phyloP scores from a whole-genome alignment of 768 basidiomycete genomes.

The Psilocybe subaeruginosa region DNA sequence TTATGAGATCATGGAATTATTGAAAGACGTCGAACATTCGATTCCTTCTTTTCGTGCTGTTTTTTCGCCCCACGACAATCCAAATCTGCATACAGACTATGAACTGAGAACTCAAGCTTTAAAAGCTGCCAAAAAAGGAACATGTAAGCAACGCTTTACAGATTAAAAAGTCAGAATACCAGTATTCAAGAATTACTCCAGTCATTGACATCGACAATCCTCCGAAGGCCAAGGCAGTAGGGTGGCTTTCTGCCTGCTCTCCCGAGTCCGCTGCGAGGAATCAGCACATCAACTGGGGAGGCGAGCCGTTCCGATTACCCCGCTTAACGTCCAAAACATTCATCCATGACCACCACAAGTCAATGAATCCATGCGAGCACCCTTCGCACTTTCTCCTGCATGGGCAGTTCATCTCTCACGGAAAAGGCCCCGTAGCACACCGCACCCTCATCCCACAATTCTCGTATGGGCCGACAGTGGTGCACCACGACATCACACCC shows the following conservation, averaged over 20 bases:
- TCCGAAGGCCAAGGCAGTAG: conserved; percentile 30
- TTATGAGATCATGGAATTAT: conserved; percentile 38
- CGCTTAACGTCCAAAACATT: conserved; percentile 36
- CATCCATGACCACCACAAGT: conserved; percentile 44
- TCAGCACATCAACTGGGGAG: conserved; percentile 29
- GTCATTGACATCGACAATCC: conserved; percentile 35
- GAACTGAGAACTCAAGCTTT: conserved; percentile 36
- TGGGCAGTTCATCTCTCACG: conserved; percentile 55
- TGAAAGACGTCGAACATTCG: conserved; percentile 40
- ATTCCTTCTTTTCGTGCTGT: conserved; percentile 53
- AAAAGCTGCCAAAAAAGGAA: conserved; percentile 37
- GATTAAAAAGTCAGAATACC: neutral
- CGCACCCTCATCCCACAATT: conserved; percentile 51
- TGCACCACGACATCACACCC: conserved; percentile 58
- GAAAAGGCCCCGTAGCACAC: conserved; percentile 45
- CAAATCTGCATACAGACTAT: conserved; percentile 40
- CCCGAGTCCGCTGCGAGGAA: conserved; percentile 34
- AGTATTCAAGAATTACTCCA: conserved; percentile 10
- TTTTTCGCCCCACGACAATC: conserved; percentile 54
- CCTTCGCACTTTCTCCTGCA: conserved; percentile 41
- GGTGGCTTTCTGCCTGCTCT: conserved; percentile 44
- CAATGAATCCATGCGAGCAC: conserved; percentile 53
- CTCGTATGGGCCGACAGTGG: conserved; percentile 44
- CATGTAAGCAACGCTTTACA: conserved; percentile 30
- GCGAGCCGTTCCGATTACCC: conserved; percentile 20